Evolutionary conservation across 495 filamentous ascomycete species (phyloP).

Genomic region (Penicillium silybi): DNA sequence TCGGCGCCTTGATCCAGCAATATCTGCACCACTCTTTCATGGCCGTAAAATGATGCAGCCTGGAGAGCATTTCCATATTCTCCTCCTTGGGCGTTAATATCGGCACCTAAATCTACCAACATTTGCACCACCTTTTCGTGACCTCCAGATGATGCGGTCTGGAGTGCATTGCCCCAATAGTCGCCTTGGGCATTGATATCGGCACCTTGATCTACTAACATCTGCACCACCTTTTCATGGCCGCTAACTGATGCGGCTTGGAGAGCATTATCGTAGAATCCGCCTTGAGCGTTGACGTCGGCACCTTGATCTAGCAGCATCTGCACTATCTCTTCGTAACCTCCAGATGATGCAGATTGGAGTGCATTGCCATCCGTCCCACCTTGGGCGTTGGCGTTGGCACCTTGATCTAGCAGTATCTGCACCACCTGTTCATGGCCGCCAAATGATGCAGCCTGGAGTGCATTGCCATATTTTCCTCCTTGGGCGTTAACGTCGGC

Average conservation of each 20-base stretch:
- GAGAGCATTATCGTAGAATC: not conserved
- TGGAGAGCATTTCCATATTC: no score
- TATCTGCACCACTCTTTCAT: no score
- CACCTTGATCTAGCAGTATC: constrained; percentile 14
- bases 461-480: constrained; percentile 1
- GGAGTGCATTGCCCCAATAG: not conserved
- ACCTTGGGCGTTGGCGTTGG: constrained; percentile 13
- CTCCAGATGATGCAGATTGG: not conserved
- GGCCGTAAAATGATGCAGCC: no score
- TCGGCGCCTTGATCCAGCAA: no score
- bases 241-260: not conserved
- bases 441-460: constrained; percentile 6
- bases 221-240: not conserved
- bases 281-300: no score
- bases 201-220: not conserved
- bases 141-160: not conserved
- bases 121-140: not conserved
- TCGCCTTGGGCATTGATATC: not conserved
- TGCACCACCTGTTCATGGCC: constrained; percentile 6
- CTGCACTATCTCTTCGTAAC: no score
- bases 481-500: no score
- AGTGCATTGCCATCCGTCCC: not conserved
- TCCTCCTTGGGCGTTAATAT: no score
- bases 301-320: no score
- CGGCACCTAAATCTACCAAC: not conserved